These are phyloP conservation scores for Globisporangium megalacanthum DNA, from an alignment of 352 stramenopile species.

Conservation along the genomic window DNA sequence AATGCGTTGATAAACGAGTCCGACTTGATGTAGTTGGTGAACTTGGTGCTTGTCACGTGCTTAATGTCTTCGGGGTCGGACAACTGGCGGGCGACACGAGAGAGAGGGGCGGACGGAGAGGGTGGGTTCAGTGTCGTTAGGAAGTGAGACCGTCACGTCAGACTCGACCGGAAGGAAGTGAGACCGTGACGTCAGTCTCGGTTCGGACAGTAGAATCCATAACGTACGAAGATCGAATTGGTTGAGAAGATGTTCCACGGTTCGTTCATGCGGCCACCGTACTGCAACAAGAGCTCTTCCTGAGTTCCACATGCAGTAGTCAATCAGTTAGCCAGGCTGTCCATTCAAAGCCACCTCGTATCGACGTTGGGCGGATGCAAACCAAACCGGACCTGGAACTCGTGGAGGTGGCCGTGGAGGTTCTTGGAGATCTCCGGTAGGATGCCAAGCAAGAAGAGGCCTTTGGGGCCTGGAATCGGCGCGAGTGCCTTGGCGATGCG, in stretches of 20 bases:
- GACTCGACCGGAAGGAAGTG: background rate
- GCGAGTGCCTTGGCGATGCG: slow-evolving; percentile 41
- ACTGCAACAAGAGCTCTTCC: slow-evolving; percentile 34
- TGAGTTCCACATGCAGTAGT: background rate
- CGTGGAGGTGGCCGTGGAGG: background rate
- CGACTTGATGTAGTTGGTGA: slow-evolving; percentile 72
- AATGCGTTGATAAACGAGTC: slow-evolving; percentile 63
- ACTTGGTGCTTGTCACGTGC: slow-evolving; percentile 59
- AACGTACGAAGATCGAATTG: no score
- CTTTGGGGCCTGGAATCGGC: slow-evolving; percentile 32
- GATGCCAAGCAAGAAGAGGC: slow-evolving; percentile 42
- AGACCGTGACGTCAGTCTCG: background rate
- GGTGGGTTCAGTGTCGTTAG: no score
- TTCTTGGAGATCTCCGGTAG: slow-evolving; percentile 46
- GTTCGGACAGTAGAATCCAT: background rate
- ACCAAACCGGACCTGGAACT: no score
- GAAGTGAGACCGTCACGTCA: no score
- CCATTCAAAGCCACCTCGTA: background rate
- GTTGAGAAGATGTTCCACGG: slow-evolving; percentile 60
- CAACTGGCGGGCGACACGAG: slow-evolving; percentile 20
- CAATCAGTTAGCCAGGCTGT: background rate
- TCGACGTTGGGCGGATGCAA: no score
- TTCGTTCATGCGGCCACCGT: slow-evolving; percentile 57
- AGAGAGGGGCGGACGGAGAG: background rate
- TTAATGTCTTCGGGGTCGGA: slow-evolving; percentile 56